Percentiles rank a stretch among this genome's conserved stretches.
Conservation (phyloP, 257 asterid genomes). For the Apocynum venetum region DNA sequence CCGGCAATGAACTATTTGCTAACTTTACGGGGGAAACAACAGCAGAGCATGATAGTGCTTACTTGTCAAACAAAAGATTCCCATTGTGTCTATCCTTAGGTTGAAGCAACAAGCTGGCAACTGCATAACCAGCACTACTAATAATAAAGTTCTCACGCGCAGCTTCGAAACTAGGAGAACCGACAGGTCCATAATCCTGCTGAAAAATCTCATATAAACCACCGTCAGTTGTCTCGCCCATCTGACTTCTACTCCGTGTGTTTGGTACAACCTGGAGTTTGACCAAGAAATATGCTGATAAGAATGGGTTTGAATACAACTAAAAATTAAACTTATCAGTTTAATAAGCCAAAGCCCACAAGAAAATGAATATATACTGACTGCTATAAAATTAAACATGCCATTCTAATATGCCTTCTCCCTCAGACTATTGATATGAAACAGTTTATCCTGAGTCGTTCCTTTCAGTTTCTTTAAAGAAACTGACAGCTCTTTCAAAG, state of each 20-base stretch:
- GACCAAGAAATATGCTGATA: conserved; percentile 2
- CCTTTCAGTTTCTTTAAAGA: neutral
- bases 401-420: neutral
- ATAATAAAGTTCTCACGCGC: conserved; percentile 95
- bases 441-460: neutral
- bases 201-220: conserved; percentile 97
- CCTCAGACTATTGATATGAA: neutral
- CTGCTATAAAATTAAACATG: neutral
- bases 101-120: conserved; percentile 98
- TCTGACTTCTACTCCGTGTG: conserved; percentile 97
- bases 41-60: conserved; percentile 29
- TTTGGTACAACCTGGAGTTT: conserved; percentile 85
- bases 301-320: neutral
- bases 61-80: conserved; percentile 94
- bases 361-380: neutral
- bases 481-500: neutral
- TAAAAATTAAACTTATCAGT: neutral
- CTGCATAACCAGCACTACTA: conserved; percentile 99
- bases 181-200: conserved; percentile 98
- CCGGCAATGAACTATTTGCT: neutral
- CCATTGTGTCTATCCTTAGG: conserved; percentile 99
- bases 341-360: neutral
- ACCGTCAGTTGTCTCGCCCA: conserved; percentile 99
- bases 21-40: neutral
- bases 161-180: conserved; percentile 90